Evolutionary conservation across 148 eudicot genomes (phyloP), one percentile per base, ranked within the genome.

Genomic region (Chenopodium album): DNA sequence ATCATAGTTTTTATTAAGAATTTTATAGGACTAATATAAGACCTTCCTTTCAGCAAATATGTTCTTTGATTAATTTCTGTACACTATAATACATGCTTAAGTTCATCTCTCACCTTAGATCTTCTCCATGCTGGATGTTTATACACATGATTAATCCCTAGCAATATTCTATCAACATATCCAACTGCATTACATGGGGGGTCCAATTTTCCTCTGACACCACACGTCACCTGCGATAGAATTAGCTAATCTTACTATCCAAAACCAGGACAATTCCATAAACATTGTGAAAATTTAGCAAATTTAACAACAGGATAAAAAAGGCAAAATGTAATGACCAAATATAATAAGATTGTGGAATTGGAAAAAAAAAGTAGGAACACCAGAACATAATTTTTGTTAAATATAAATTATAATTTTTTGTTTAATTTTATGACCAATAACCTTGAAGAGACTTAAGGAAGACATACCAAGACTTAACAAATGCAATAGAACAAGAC

Each of bases 111-210:
- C 83, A 87, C 98, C 89, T 93, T 92, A 76, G 93, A 93, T 90
- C 96, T 90, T 86, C 85, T 93, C 98, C 98, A 95, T 44, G 89
- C 98, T 74, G 98, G 98, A 81, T 87, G 88, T 63, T 76, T 87
- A 88, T 95, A 95, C 91, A 95, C 65, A 75, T 95, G 98, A 77
- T 90, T 91, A 69, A 92, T 86, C 26, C 98, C 98, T 44, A 90
- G 87, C 81, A 95, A 81, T 77, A 83, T 59, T 81, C 97, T 89
- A 84, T 95, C 98, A 59, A 95, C 86, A 86, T 91, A 95, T 69
- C 98, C 97, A 62, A 88, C 97, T 54, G 97, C 93, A 84, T 95
- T 95, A 86, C 98, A 95, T 37, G 96, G 91, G 66, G 94, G 94
- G 87, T 87, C 84, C 62, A 95, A 79, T 48, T 85, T 89, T 77